Conservation (phyloP, 805 yeast species). For the Ogataea minuta region DNA sequence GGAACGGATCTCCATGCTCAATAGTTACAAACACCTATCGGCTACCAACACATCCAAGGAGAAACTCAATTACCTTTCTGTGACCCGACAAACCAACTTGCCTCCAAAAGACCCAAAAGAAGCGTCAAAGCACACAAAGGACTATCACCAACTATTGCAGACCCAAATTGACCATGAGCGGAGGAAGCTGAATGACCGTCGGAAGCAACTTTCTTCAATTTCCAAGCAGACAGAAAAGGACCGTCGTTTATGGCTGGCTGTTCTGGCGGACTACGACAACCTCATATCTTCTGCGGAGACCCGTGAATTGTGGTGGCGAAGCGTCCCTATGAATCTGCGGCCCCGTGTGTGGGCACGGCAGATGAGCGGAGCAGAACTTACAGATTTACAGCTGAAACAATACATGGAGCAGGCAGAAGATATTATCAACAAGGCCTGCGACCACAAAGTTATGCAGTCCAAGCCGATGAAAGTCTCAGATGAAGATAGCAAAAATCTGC, state of each 20-base stretch:
- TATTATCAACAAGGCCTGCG: constrained; percentile 31
- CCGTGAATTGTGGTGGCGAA: constrained; percentile 62
- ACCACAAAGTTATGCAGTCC: constrained; percentile 23
- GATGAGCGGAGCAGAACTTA: constrained; percentile 34
- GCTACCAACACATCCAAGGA: constrained; percentile 10
- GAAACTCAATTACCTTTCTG: constrained; percentile 34
- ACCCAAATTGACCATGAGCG: constrained; percentile 42
- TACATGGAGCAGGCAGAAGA: constrained; percentile 21
- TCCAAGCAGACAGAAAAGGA: constrained; percentile 39
- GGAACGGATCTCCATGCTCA: constrained; percentile 34
- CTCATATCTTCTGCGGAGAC: constrained; percentile 38
- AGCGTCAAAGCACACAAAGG: constrained; percentile 50
- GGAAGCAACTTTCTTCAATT: constrained; percentile 33
- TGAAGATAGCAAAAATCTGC: constrained; percentile 11
- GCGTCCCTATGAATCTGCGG: constrained; percentile 46
- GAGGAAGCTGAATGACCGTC: constrained; percentile 31
- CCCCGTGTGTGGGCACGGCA: constrained; percentile 50
- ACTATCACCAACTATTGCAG: constrained; percentile 46
- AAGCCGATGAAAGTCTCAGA: constrained; percentile 12
- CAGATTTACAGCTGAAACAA: constrained; percentile 16
- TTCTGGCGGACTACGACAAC: constrained; percentile 37
- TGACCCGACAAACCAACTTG: constrained; percentile 61
- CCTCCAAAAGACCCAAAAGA: constrained; percentile 64
- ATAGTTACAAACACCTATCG: constrained; percentile 19
- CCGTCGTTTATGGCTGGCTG: constrained; percentile 40